These are phyloP conservation scores for Arthrobotrys sphaeroides DNA, from an alignment of 2,329 filamentous ascomycete species.

Conservation along the genomic window DNA sequence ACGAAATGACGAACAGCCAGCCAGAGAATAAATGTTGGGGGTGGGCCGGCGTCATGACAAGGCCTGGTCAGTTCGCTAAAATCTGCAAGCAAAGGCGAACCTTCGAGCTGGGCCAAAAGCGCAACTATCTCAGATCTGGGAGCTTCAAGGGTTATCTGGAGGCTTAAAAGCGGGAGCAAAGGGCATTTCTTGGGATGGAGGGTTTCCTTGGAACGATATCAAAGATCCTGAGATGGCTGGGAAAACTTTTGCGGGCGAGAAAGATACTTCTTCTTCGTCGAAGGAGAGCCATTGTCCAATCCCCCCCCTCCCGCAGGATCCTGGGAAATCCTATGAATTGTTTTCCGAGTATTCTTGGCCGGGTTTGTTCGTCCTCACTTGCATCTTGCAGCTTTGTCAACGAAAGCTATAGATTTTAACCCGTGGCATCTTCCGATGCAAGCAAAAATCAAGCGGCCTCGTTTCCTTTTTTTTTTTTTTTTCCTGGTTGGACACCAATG, in stretches of 20 bases:
- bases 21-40: constrained; percentile 9
- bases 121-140: constrained; percentile 34
- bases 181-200: neutral
- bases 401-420: constrained; percentile 25
- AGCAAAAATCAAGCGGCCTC: constrained; percentile 21
- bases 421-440: constrained; percentile 22
- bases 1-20: constrained; percentile 30
- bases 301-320: neutral
- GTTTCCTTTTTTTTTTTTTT: too few species aligned
- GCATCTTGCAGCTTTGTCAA: constrained; percentile 20
- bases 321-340: neutral
- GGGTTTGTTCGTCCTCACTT: neutral
- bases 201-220: neutral
- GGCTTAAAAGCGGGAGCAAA: constrained; percentile 41
- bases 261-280: neutral
- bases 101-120: constrained; percentile 33
- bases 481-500: constrained; percentile 24
- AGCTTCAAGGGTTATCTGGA: constrained; percentile 25
- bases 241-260: neutral
- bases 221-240: neutral
- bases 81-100: constrained; percentile 36
- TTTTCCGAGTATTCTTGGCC: neutral
- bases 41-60: constrained; percentile 18
- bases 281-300: neutral
- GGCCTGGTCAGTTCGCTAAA: constrained; percentile 44